These are phyloP conservation scores for Populus alba DNA, from an alignment of 345 rosid genomes.

Conservation along the genomic window DNA sequence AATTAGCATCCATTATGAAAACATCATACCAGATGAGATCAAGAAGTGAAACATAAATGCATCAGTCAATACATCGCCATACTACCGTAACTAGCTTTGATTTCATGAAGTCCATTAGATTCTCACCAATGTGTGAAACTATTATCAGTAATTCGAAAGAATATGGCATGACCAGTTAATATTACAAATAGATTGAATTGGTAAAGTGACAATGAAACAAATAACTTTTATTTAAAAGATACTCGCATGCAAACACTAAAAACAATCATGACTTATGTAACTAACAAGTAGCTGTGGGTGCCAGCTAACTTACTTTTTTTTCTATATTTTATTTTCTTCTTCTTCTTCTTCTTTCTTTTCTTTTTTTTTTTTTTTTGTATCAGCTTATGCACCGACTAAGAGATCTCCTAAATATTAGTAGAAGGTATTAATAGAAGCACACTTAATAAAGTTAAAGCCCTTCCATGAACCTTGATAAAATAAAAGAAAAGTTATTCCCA, in stretches of 20 bases:
- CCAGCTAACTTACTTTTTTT: neutral
- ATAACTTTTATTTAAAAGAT: too few relatives aligned
- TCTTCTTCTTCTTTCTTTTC: too few relatives aligned
- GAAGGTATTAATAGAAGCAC: neutral
- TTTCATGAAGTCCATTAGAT: neutral
- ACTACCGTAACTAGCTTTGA: neutral
- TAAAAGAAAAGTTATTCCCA: neutral
- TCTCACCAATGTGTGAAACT: neutral
- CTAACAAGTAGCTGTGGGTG: neutral
- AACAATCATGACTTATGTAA: neutral
- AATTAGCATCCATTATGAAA: neutral
- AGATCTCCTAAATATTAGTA: neutral
- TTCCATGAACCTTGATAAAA: neutral
- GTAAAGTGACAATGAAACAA: neutral
- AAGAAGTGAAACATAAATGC: neutral
- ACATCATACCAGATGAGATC: neutral
- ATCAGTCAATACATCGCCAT: neutral
- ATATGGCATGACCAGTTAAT: neutral
- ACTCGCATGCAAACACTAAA: neutral
- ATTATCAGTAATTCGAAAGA: neutral
- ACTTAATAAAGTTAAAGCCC: neutral
- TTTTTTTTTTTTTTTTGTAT: too few relatives aligned
- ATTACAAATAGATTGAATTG: neutral
- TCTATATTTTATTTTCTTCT: neutral
- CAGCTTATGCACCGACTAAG: neutral